A percentile compares a stretch with the other conserved stretches of the same genome.
These are phyloP conservation scores for Alternaria sp. DNA, from an alignment of 2,329 filamentous ascomycete genomes.

Conservation along the genomic window DNA sequence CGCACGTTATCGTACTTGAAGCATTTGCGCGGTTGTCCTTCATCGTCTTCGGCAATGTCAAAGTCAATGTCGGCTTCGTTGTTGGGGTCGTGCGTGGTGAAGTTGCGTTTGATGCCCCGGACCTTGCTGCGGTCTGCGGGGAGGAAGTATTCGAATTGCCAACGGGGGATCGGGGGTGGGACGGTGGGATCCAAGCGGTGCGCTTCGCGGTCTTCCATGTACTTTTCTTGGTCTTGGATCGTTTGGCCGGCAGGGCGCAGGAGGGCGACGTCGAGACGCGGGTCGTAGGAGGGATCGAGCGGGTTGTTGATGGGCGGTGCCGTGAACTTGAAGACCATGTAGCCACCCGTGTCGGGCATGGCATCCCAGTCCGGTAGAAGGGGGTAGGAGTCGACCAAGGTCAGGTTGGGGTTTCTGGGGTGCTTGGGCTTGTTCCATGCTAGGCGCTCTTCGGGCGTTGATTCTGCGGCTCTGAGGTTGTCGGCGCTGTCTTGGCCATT, in stretches of 20 bases:
- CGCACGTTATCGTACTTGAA: slow-evolving; percentile 66
- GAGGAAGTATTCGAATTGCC: slow-evolving; percentile 68
- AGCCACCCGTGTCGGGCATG: slow-evolving; percentile 65
- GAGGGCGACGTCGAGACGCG: slow-evolving; percentile 66
- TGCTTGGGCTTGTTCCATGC: slow-evolving; percentile 69
- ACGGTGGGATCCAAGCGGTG: slow-evolving; percentile 58
- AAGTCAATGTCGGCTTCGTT: slow-evolving; percentile 54
- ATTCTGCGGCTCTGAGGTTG: slow-evolving; percentile 62
- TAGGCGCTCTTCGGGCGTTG: slow-evolving; percentile 62
- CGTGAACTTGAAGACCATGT: slow-evolving; percentile 68
- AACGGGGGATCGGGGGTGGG: slow-evolving; percentile 62
- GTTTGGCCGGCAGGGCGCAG: slow-evolving; percentile 64
- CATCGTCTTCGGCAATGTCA: slow-evolving; percentile 50
- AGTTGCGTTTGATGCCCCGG: slow-evolving; percentile 63
- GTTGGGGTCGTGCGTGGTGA: slow-evolving; percentile 62
- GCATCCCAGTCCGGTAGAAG: slow-evolving; percentile 68
- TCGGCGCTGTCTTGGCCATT: slow-evolving; percentile 69
- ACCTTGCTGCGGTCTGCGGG: slow-evolving; percentile 59
- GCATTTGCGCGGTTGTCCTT: slow-evolving; percentile 57
- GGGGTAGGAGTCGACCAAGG: slow-evolving; percentile 67
- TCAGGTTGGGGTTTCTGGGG: slow-evolving; percentile 64
- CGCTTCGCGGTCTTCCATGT: slow-evolving; percentile 55
- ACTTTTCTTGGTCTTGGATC: slow-evolving; percentile 60
- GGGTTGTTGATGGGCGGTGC: slow-evolving; percentile 63
- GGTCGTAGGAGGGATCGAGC: slow-evolving; percentile 60